These are phyloP conservation scores for Neoarthrinium moseri DNA, from an alignment of 2,329 filamentous ascomycete species.

Conservation along the genomic window DNA sequence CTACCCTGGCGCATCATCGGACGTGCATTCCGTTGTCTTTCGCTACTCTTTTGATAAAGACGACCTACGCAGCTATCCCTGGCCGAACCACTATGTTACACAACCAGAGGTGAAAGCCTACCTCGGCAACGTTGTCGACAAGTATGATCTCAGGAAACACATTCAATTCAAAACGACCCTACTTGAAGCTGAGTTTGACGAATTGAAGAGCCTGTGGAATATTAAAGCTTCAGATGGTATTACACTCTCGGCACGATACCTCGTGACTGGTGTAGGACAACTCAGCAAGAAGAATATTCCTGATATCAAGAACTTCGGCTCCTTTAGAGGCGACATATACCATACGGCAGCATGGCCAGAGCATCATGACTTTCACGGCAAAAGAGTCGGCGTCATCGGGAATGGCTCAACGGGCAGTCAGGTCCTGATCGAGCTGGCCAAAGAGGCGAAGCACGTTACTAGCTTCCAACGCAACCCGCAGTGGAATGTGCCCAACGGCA, in stretches of 20 bases:
- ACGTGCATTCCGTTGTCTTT: not conserved
- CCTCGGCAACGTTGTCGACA: not conserved
- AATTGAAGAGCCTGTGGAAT: not conserved
- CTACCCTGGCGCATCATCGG: not conserved
- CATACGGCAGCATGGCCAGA: not conserved
- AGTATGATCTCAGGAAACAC: not conserved
- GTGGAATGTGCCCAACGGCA: not conserved
- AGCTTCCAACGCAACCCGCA: not conserved
- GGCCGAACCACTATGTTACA: not conserved
- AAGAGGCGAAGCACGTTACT: not conserved
- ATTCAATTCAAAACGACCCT: not conserved
- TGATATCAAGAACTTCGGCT: not conserved
- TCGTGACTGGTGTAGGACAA: not conserved
- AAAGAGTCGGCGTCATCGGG: slow-evolving; percentile 1
- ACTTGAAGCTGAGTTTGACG: not conserved
- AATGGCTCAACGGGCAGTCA: slow-evolving; percentile 1
- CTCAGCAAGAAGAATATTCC: not conserved
- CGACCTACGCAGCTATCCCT: not conserved
- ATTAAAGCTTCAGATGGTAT: not conserved
- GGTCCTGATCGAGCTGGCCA: not conserved
- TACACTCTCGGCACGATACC: not conserved
- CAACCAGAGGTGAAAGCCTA: not conserved
- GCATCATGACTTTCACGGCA: slow-evolving; percentile 1
- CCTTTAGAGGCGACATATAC: not conserved
- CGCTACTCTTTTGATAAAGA: slow-evolving; percentile 2